Base-by-base conservation (phyloP, 352 stramenopile genomes). In the Thalassiosira livingstoniorum region DNA sequence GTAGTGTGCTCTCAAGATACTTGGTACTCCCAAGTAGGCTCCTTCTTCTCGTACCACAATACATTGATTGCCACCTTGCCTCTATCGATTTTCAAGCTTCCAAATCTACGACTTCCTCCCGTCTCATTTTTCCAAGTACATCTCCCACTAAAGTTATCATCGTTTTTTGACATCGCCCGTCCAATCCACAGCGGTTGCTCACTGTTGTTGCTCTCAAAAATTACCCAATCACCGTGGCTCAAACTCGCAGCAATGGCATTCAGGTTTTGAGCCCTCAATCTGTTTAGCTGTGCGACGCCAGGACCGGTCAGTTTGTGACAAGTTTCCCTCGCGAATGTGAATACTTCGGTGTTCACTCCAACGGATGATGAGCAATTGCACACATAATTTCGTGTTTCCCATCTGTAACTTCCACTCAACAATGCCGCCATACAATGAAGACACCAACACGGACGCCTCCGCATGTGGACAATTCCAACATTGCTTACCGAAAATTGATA, bases 401-500 rank as follows among this genome's bases (percentile, higher is more conserved):
- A 67, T 35, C 5, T 29, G 4, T 23, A 25, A n/a, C 18, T 45
- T 31, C 58, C 58, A 4, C 42, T 37, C 21, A 25, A 42, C 21
- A 67, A n/a, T 29, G 13, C 25, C 7, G 3, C 5, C 29, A 39
- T 39, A 29, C 58, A 67, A 11, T 31, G 13, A 21, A 67, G 42
- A 37, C 58, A 67, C 58, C 58, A 67, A 37, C 58, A 67, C 15
- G 32, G n/a, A 21, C 58, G 58, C 21, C n/a, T 47, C 39, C 39
- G 7, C 39, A 47, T 47, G 42, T 67, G 21, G 4, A 67, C 29
- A 67, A 13, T 21, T 35, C 58, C 58, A 21, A 45, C 58, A n/a
- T 37, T 37, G 37, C 13, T 11, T 21, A 67, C 32, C 10, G 21
- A 15, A 35, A 67, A 45, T 21, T 67, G 58, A n/a, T 67, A 37